Evolutionary conservation across 2,329 filamentous ascomycete genomes (phyloP).

Genomic region (Diaporthe citri): DNA sequence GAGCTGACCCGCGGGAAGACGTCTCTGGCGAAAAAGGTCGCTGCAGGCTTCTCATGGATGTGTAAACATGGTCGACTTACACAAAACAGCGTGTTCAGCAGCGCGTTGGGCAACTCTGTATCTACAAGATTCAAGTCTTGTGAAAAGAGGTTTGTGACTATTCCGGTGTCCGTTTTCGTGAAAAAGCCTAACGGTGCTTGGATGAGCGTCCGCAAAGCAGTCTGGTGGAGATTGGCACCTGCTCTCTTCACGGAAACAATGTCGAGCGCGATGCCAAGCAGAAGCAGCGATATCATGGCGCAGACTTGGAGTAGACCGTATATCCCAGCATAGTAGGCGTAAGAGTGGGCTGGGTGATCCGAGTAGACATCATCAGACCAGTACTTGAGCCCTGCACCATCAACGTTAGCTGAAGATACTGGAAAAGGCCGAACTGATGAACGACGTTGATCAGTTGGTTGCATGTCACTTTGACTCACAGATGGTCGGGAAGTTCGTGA

Average conservation of each 20-base stretch:
- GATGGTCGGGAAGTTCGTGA: slow-evolving; percentile 48
- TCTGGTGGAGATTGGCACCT: slow-evolving; percentile 50
- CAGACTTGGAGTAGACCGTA: slow-evolving; percentile 43
- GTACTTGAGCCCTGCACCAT: slow-evolving; percentile 47
- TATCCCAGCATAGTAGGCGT: slow-evolving; percentile 45
- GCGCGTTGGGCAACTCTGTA: slow-evolving; percentile 51
- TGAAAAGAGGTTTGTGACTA: slow-evolving; percentile 58
- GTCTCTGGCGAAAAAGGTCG: too few relatives aligned
- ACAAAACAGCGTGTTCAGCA: slow-evolving; percentile 47
- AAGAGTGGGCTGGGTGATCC: slow-evolving; percentile 36
- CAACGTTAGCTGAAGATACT: not conserved
- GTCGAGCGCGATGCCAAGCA: slow-evolving; percentile 38
- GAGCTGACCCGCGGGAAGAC: not conserved
- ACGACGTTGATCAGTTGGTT: too few relatives aligned
- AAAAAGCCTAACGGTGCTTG: slow-evolving; percentile 58
- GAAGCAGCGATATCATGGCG: slow-evolving; percentile 40
- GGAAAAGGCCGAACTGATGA: too few relatives aligned
- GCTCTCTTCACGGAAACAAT: slow-evolving; percentile 48
- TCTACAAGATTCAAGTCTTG: slow-evolving; percentile 60
- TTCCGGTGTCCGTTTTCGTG: slow-evolving; percentile 55
- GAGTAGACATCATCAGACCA: slow-evolving; percentile 45
- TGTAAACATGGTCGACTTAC: not conserved
- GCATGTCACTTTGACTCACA: slow-evolving; percentile 43
- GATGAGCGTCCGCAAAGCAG: slow-evolving; percentile 50
- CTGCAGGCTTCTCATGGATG: too few relatives aligned